Evolutionary conservation across 164 flowering plant genomes (phyloP).

Genomic region (Brasenia schreberi): DNA sequence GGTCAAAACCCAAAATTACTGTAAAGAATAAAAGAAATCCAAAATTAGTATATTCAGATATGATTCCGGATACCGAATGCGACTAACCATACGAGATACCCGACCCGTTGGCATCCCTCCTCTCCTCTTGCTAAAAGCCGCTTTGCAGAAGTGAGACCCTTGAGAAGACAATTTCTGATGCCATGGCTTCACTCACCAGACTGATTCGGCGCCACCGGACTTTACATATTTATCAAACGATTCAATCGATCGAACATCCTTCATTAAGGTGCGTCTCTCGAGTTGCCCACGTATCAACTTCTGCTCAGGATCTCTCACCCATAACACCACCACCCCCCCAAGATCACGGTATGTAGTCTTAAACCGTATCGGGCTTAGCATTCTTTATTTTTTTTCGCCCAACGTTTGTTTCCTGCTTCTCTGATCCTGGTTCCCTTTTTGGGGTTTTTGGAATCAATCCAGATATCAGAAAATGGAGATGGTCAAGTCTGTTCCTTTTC

Average conservation of each 20-base stretch:
- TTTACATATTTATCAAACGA: neutral
- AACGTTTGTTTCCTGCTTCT: neutral
- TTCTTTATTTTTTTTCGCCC: neutral
- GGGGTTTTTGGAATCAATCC: neutral
- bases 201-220: neutral
- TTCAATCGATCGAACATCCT: neutral
- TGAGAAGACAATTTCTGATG: neutral
- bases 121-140: neutral
- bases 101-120: neutral
- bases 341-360: neutral
- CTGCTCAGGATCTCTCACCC: neutral
- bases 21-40: neutral
- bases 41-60: no score
- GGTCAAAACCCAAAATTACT: neutral
- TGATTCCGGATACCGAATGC: no score
- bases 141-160: neutral
- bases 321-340: neutral
- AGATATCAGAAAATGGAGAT: constrained; percentile 29
- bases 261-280: neutral
- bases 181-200: neutral
- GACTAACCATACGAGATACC: no score
- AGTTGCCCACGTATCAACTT: neutral
- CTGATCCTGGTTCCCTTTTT: neutral
- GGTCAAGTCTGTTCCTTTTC: constrained; percentile 72
- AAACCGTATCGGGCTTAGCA: neutral